phyloP scores from a whole-genome alignment of 208 protist species.

The Trypanosomatidae sp. region DNA sequence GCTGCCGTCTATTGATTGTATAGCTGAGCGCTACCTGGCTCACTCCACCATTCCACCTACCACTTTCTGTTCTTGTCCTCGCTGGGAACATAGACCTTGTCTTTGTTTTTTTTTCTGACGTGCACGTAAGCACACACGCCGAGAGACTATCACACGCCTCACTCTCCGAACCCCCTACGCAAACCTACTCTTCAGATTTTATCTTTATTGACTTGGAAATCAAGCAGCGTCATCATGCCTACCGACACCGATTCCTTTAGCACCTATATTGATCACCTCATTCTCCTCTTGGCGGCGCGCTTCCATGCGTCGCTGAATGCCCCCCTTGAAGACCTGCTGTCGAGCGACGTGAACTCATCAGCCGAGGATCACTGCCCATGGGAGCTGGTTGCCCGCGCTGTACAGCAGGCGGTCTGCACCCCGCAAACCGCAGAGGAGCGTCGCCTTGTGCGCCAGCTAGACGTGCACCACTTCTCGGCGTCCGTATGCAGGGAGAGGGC shows the following conservation, averaged over 20 bases:
- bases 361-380: slow-evolving; percentile 32
- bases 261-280: slow-evolving; percentile 84
- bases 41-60: background rate
- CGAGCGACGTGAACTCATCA: slow-evolving; percentile 1
- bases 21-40: background rate
- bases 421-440: slow-evolving; percentile 62
- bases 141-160: background rate
- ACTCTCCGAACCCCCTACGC: background rate
- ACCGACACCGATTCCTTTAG: slow-evolving; percentile 39
- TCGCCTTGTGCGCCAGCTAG: slow-evolving; percentile 44
- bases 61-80: background rate
- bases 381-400: slow-evolving; percentile 54
- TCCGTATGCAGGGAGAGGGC: slow-evolving; percentile 64
- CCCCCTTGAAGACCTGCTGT: slow-evolving; percentile 10
- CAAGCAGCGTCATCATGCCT: slow-evolving; percentile 7
- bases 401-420: slow-evolving; percentile 48
- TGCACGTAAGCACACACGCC: background rate
- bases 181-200: background rate
- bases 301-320: slow-evolving; percentile 58
- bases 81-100: background rate
- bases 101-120: background rate
- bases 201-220: too few species aligned
- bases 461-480: slow-evolving; percentile 52
- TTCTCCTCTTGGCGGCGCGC: slow-evolving; percentile 78
- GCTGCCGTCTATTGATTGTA: background rate